Conservation (phyloP, 2,329 filamentous ascomycete genomes). For the Penicillium sp. region DNA sequence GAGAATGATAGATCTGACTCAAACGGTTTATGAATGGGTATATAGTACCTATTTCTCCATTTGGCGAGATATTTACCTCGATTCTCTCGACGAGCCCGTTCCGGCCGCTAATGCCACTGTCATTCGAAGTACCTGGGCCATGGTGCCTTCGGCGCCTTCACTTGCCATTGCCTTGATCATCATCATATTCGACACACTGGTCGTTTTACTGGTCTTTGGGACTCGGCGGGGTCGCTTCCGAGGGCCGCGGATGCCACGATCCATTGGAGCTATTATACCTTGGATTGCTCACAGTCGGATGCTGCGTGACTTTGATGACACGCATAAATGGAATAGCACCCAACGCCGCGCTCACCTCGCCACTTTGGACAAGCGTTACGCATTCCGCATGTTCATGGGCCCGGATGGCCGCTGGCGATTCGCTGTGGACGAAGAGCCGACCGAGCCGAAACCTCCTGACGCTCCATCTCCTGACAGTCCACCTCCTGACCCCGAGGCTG, state of each 20-base stretch:
- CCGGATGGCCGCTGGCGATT: constrained; percentile 30
- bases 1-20: constrained; percentile 24
- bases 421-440: constrained; percentile 31
- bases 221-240: constrained; percentile 32
- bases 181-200: constrained; percentile 30
- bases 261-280: constrained; percentile 32
- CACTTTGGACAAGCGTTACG: constrained; percentile 29
- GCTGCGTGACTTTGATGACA: constrained; percentile 30
- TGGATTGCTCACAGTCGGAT: constrained; percentile 35
- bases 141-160: constrained; percentile 30
- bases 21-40: constrained; percentile 33
- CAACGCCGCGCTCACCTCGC: constrained; percentile 26
- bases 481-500: neutral
- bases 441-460: neutral
- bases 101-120: constrained; percentile 25
- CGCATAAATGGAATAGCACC: constrained; percentile 28
- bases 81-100: constrained; percentile 19
- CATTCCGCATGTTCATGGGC: constrained; percentile 30
- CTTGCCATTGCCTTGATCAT: constrained; percentile 28
- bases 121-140: constrained; percentile 30
- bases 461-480: neutral
- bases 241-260: constrained; percentile 32
- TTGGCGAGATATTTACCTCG: constrained; percentile 32
- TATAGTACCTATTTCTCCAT: constrained; percentile 36
- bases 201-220: constrained; percentile 32